phyloP scores from a whole-genome alignment of 2,329 filamentous ascomycete species.

The Dichotomopilus funicola region DNA sequence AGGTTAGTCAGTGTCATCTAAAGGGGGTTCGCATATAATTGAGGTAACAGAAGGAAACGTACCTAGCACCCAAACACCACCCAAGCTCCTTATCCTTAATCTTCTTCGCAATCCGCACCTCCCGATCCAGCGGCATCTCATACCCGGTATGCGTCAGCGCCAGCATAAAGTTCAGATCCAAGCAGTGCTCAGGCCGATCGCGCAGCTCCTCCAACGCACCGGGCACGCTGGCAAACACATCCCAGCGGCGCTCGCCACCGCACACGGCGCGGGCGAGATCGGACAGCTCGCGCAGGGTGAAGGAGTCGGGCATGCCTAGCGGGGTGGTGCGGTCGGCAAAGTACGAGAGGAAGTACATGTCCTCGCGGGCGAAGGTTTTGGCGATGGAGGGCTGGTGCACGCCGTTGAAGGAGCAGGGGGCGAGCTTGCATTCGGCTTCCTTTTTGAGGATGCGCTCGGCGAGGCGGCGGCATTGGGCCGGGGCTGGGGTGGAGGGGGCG shows the following conservation, averaged over 20 bases:
- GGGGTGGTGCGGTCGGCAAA: slow-evolving; percentile 94
- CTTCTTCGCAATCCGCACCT: slow-evolving; percentile 98
- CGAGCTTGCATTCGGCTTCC: slow-evolving; percentile 70
- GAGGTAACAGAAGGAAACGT: slow-evolving; percentile 19
- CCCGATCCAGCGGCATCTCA: slow-evolving; percentile 92
- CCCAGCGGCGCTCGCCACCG: slow-evolving; percentile 69
- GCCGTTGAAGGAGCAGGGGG: slow-evolving; percentile 97
- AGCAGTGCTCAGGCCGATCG: slow-evolving; percentile 80
- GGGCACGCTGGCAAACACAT: slow-evolving; percentile 68
- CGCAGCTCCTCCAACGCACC: slow-evolving; percentile 73
- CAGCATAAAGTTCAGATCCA: slow-evolving; percentile 96
- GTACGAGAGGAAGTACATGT: slow-evolving; percentile 95
- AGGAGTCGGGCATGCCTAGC: slow-evolving; percentile 96
- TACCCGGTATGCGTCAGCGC: slow-evolving; percentile 90
- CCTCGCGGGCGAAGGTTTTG: slow-evolving; percentile 87
- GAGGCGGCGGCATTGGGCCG: slow-evolving; percentile 82
- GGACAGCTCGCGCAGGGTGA: slow-evolving; percentile 84
- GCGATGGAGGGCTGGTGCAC: slow-evolving; percentile 87
- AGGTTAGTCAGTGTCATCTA: slow-evolving; percentile 5
- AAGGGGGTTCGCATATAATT: too few species aligned
- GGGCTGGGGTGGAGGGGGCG: slow-evolving; percentile 66
- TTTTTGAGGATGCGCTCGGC: slow-evolving; percentile 90
- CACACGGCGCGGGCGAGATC: slow-evolving; percentile 82
- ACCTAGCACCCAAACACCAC: slow-evolving; percentile 97
- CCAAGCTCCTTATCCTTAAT: slow-evolving; percentile 95